These are phyloP conservation scores for Hypoxylon crocopeplum DNA, from an alignment of 495 filamentous ascomycete genomes.

Conservation along the genomic window DNA sequence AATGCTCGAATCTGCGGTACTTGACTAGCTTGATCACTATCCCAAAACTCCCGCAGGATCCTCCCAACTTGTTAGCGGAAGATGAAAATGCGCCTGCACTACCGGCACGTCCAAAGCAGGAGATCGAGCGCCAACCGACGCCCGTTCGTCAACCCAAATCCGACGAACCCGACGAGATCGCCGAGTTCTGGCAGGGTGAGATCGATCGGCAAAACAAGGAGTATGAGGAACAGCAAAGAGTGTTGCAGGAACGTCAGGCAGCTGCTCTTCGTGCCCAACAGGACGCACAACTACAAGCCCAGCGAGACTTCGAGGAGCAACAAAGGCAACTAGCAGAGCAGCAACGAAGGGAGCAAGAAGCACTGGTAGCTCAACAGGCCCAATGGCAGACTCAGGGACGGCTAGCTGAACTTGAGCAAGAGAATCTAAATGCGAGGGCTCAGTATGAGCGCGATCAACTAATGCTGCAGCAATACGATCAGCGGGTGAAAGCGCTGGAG, in stretches of 20 bases:
- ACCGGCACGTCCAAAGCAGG: constrained; percentile 79
- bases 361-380: constrained; percentile 83
- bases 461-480: constrained; percentile 96
- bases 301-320: constrained; percentile 94
- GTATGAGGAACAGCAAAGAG: constrained; percentile 90
- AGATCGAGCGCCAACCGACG: constrained; percentile 68
- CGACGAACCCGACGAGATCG: constrained; percentile 91
- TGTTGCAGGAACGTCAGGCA: constrained; percentile 82
- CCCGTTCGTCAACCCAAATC: constrained; percentile 68
- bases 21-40: constrained; percentile 95
- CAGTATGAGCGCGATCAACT: constrained; percentile 97
- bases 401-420: constrained; percentile 90
- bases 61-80: constrained; percentile 84
- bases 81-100: constrained; percentile 83
- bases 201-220: constrained; percentile 88
- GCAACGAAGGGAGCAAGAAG: constrained; percentile 87
- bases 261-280: constrained; percentile 70
- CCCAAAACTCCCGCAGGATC: constrained; percentile 92
- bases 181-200: constrained; percentile 97
- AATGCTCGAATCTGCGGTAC: constrained; percentile 96
- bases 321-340: constrained; percentile 88
- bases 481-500: constrained; percentile 90
- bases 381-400: constrained; percentile 91
- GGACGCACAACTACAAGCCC: constrained; percentile 78
- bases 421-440: constrained; percentile 91